Percentiles rank a stretch among this genome's conserved stretches.
phyloP scores from a whole-genome alignment of 495 filamentous ascomycete species.

The Margaritispora aquatica region DNA sequence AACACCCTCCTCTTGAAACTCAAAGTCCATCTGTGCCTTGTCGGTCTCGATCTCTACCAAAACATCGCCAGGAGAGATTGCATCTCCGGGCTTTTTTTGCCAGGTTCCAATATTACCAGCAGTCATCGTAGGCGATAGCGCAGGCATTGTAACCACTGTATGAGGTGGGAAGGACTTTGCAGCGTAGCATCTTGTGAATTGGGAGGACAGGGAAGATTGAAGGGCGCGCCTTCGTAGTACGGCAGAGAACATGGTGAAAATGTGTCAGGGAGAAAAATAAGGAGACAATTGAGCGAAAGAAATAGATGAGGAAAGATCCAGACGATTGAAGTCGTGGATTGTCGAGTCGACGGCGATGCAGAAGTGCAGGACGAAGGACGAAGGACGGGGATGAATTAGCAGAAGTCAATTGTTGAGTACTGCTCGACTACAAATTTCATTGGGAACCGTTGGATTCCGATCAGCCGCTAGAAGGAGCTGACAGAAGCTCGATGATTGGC shows the following conservation, averaged over 20 bases:
- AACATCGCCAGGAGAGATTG: slow-evolving; percentile 88
- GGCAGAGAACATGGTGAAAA: slow-evolving; percentile 44
- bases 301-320: slow-evolving; percentile 16
- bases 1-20: slow-evolving; percentile 97
- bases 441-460: background rate
- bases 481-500: no score
- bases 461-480: no score
- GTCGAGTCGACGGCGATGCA: slow-evolving; percentile 11
- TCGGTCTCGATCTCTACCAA: slow-evolving; percentile 99
- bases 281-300: slow-evolving; percentile 27
- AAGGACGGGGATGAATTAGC: slow-evolving; percentile 4
- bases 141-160: slow-evolving; percentile 95
- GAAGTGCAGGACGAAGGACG: no score
- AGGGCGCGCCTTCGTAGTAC: slow-evolving; percentile 48
- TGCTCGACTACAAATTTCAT: no score
- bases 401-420: background rate
- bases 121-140: slow-evolving; percentile 96
- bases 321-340: slow-evolving; percentile 25
- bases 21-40: slow-evolving; percentile 99
- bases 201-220: slow-evolving; percentile 37
- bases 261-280: slow-evolving; percentile 14
- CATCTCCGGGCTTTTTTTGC: slow-evolving; percentile 95
- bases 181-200: slow-evolving; percentile 51
- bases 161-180: slow-evolving; percentile 73
- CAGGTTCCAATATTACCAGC: slow-evolving; percentile 94